A percentile compares a stretch with the other conserved stretches of the same genome.
Conservation (phyloP, 148 eudicot genomes). For the Cornus suecica region DNA sequence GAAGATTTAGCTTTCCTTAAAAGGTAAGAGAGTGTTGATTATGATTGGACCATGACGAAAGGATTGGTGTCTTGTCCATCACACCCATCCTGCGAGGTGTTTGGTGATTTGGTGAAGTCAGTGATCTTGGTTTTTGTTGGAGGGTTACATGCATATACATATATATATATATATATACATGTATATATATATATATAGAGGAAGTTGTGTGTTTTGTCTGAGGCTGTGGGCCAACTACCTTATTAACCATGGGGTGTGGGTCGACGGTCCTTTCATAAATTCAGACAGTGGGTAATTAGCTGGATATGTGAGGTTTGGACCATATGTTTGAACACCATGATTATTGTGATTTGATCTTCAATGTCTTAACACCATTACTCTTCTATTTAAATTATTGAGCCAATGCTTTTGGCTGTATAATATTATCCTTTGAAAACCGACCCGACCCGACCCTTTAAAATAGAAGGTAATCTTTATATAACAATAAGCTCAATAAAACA, state of each 20-base stretch:
- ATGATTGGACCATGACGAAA: constrained; percentile 15
- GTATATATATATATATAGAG: no score
- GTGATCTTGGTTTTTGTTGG: constrained; percentile 6
- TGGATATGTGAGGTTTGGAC: constrained; percentile 10
- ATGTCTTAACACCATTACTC: neutral
- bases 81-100: neutral
- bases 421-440: no score
- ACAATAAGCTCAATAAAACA: no score
- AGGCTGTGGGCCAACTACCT: neutral
- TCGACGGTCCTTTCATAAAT: constrained; percentile 18
- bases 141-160: neutral
- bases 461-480: no score
- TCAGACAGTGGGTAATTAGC: constrained; percentile 22
- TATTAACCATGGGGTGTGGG: constrained; percentile 14
- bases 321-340: neutral
- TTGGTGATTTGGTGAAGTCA: constrained; percentile 15
- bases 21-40: constrained; percentile 13
- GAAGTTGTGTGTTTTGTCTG: neutral
- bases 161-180: no score
- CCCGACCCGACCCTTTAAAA: no score
- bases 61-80: constrained; percentile 14
- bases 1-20: constrained; percentile 13
- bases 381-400: no score
- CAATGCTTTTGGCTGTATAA: no score
- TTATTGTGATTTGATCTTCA: neutral